These are phyloP conservation scores for Mycena albidolilacea DNA, from an alignment of 768 basidiomycete species.

Conservation along the genomic window DNA sequence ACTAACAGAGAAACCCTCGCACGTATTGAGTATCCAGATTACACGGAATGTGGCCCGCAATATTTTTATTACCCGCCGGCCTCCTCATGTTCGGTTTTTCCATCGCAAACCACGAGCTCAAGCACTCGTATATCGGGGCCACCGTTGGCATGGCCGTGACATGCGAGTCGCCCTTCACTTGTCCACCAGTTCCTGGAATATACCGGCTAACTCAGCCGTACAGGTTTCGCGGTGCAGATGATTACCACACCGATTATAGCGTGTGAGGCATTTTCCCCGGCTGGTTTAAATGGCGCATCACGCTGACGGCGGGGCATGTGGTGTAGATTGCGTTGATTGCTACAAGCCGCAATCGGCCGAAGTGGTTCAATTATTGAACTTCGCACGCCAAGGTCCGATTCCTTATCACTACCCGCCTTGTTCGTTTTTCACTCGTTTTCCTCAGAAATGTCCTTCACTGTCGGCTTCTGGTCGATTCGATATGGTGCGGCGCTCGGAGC, in stretches of 20 bases:
- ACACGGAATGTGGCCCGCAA: slow-evolving; percentile 42
- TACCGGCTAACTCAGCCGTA: not conserved
- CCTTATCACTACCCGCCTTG: no score
- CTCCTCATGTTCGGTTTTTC: slow-evolving; percentile 39
- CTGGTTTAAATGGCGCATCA: no score
- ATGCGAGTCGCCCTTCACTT: slow-evolving; percentile 23
- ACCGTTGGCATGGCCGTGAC: slow-evolving; percentile 39
- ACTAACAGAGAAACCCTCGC: not conserved
- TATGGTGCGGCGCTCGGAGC: not conserved
- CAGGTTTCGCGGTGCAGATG: slow-evolving; percentile 42
- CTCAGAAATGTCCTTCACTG: slow-evolving; percentile 37
- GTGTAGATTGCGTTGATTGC: slow-evolving; percentile 38
- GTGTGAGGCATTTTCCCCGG: slow-evolving; percentile 19
- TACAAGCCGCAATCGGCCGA: slow-evolving; percentile 42
- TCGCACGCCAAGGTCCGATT: slow-evolving; percentile 35
- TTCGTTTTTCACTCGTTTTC: not conserved
- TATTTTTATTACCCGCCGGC: slow-evolving; percentile 36
- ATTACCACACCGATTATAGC: slow-evolving; percentile 37
- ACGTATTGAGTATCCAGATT: slow-evolving; percentile 16
- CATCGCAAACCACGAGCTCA: slow-evolving; percentile 36
- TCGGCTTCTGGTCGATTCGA: slow-evolving; percentile 27
- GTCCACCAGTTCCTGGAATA: no score
- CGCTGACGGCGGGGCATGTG: no score
- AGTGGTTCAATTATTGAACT: slow-evolving; percentile 40
- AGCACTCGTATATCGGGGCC: slow-evolving; percentile 37